A percentile compares a stretch with the other conserved stretches of the same genome.
Conservation (phyloP, 805 yeast species). For the Metschnikowia picachoensis region DNA sequence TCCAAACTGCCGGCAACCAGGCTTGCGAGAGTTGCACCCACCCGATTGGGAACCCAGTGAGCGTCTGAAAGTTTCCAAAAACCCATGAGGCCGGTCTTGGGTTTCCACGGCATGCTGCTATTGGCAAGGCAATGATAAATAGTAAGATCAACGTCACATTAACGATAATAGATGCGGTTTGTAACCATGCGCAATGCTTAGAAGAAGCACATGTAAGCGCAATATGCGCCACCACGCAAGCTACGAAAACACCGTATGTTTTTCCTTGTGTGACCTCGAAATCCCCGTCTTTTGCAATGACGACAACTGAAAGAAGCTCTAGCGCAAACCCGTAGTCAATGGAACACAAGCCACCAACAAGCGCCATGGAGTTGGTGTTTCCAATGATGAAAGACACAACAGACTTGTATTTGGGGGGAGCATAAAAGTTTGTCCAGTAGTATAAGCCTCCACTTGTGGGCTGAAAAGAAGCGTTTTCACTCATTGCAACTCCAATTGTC, state of each 20-base stretch:
- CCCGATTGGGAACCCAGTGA: constrained; percentile 55
- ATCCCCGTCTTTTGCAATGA: constrained; percentile 49
- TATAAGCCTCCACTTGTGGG: constrained; percentile 78
- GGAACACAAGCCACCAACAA: constrained; percentile 63
- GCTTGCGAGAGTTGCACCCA: constrained; percentile 45
- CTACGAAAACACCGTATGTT: constrained; percentile 64
- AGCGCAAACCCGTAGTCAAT: constrained; percentile 66
- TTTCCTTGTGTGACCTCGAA: constrained; percentile 52
- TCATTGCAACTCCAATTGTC: constrained; percentile 57
- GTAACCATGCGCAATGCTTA: constrained; percentile 52
- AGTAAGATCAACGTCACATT: constrained; percentile 52
- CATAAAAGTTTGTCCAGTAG: constrained; percentile 62
- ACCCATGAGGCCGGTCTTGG: constrained; percentile 52
- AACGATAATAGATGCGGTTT: constrained; percentile 52
- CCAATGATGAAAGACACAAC: constrained; percentile 47
- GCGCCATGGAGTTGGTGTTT: constrained; percentile 61
- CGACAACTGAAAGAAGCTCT: constrained; percentile 57
- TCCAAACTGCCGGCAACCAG: constrained; percentile 71
- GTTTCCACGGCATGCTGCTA: constrained; percentile 42
- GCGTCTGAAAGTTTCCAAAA: constrained; percentile 50
- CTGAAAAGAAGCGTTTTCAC: constrained; percentile 62
- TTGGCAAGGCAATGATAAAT: constrained; percentile 61
- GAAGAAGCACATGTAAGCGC: constrained; percentile 55
- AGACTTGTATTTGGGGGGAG: constrained; percentile 41
- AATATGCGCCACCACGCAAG: constrained; percentile 51